Percentiles rank a stretch among this genome's conserved stretches.
phyloP scores from a whole-genome alignment of 2,329 filamentous ascomycete species.

The Neofusicoccum sp. region DNA sequence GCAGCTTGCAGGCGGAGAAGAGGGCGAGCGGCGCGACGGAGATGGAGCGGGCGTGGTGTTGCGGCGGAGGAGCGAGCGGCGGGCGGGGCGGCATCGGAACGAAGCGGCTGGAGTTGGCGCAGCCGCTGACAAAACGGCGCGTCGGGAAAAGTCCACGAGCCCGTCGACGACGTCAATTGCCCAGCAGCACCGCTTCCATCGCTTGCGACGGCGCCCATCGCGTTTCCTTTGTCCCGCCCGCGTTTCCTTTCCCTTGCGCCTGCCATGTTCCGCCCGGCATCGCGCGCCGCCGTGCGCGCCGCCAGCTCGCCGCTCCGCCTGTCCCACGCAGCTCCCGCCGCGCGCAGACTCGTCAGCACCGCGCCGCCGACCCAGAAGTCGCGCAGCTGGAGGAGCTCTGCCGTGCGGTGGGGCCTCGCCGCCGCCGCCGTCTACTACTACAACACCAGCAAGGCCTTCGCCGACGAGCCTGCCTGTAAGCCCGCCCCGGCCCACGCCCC shows the following conservation, averaged over 20 bases:
- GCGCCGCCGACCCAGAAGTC: constrained; percentile 62
- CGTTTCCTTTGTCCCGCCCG: background rate
- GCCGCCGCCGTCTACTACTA: constrained; percentile 85
- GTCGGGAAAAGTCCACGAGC: background rate
- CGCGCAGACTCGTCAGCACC: constrained; percentile 56
- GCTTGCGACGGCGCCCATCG: background rate
- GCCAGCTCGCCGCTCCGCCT: constrained; percentile 31
- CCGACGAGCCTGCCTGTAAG: constrained; percentile 72
- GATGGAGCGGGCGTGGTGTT: too few species aligned
- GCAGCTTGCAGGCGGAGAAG: too few species aligned
- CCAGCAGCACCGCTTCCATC: background rate
- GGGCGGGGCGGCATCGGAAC: constrained; percentile 3
- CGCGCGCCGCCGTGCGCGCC: constrained; percentile 42
- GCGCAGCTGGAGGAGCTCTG: constrained; percentile 78
- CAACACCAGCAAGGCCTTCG: constrained; percentile 84
- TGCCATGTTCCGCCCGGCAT: constrained; percentile 53
- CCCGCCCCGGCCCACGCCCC: background rate
- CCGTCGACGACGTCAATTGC: constrained; percentile 10
- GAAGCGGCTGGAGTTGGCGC: background rate
- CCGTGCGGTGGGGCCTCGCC: constrained; percentile 72
- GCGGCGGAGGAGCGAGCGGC: background rate
- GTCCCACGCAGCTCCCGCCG: constrained; percentile 36
- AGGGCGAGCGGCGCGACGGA: too few species aligned
- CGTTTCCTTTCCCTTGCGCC: background rate
- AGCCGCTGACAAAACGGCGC: constrained; percentile 5